A percentile compares a stretch with the other conserved stretches of the same genome.
phyloP scores from a whole-genome alignment of 257 asterid species.

The Solanum appendiculatum region DNA sequence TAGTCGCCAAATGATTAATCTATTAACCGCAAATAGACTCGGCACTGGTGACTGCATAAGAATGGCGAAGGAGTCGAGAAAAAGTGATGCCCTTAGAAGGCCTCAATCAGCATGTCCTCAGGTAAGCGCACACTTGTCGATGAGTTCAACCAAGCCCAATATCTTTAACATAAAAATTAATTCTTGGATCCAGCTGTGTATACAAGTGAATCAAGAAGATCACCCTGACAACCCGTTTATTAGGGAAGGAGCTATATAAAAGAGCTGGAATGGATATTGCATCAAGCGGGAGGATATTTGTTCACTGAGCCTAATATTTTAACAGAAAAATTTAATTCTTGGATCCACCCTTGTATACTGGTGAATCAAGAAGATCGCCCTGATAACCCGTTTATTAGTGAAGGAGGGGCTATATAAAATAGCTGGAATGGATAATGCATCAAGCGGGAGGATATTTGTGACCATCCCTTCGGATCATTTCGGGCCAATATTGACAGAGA shows the following conservation, averaged over 20 bases:
- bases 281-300: slow-evolving; percentile 67
- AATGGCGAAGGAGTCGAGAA: slow-evolving; percentile 47
- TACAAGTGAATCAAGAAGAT: neutral
- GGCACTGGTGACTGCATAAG: slow-evolving; percentile 54
- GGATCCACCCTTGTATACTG: neutral
- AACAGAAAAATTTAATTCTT: neutral
- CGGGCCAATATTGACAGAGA: slow-evolving; percentile 66
- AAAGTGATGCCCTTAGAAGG: slow-evolving; percentile 23
- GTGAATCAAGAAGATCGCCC: slow-evolving; percentile 13
- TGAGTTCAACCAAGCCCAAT: neutral
- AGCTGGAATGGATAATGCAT: slow-evolving; percentile 78
- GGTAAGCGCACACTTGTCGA: slow-evolving; percentile 25
- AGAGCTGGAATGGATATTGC: slow-evolving; percentile 76
- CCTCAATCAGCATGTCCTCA: slow-evolving; percentile 36
- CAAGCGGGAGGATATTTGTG: slow-evolving; percentile 67
- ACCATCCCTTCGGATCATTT: slow-evolving; percentile 68
- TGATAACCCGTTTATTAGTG: slow-evolving; percentile 54
- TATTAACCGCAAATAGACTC: slow-evolving; percentile 71
- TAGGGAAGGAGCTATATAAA: slow-evolving; percentile 45
- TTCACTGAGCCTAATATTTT: slow-evolving; percentile 7
- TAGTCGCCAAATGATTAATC: slow-evolving; percentile 48
- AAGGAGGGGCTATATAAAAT: slow-evolving; percentile 41
- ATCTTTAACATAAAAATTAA: neutral
- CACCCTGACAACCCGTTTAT: slow-evolving; percentile 54
- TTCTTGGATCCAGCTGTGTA: neutral